Conservation (phyloP, 2,329 filamentous ascomycete genomes). For the Aspergillus puulaauensis region DNA sequence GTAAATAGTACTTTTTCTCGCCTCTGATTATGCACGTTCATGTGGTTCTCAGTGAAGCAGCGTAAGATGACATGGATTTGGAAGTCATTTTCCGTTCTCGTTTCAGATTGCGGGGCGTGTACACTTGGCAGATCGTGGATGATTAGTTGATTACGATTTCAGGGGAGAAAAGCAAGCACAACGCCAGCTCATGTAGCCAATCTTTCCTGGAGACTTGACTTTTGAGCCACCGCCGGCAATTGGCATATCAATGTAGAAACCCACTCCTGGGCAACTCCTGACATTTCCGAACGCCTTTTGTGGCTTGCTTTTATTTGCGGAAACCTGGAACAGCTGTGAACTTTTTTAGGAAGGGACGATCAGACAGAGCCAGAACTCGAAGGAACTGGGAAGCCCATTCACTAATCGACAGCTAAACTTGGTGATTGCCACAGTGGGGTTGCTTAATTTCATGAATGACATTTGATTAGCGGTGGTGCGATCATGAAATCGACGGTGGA, state of each 20-base stretch:
- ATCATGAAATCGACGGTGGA: not conserved
- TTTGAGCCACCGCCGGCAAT: no score
- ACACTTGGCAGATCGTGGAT: not conserved
- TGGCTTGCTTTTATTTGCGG: not conserved
- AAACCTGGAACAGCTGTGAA: not conserved
- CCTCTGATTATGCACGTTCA: not conserved
- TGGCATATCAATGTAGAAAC: not conserved
- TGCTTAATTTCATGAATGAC: not conserved
- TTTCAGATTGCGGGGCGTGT: constrained; percentile 1
- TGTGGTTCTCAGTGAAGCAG: not conserved
- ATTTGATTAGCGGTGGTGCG: not conserved
- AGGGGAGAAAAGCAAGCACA: not conserved
- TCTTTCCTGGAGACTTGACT: not conserved
- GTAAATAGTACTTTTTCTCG: not conserved
- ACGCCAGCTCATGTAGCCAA: not conserved
- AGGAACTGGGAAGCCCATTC: not conserved
- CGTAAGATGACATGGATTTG: not conserved
- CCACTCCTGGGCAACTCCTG: not conserved
- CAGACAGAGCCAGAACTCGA: not conserved
- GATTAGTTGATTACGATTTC: not conserved
- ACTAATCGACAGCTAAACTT: not conserved
- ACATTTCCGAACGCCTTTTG: not conserved
- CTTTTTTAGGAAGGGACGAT: not conserved
- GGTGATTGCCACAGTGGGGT: not conserved
- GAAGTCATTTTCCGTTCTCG: not conserved